Evolutionary conservation across 1,284 basidiomycete species (phyloP).

Genomic region (Trametes hirsuta): DNA sequence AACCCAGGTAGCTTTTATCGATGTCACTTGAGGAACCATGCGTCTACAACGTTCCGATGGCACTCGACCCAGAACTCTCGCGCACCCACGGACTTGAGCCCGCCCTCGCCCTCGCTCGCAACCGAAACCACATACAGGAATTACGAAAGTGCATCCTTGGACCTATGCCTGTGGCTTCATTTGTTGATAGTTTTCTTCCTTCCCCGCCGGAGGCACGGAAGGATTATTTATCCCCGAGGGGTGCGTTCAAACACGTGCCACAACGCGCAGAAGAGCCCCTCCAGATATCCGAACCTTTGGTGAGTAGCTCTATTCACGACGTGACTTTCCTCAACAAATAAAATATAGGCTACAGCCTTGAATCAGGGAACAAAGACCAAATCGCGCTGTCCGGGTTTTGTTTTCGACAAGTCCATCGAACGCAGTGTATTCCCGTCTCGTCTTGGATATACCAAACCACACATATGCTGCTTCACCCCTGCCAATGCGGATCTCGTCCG

Average conservation of each 20-base stretch:
- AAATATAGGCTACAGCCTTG: too few relatives aligned
- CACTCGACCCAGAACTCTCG: neutral
- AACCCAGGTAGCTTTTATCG: too few relatives aligned
- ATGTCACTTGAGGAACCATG: too few relatives aligned
- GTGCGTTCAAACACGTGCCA: constrained; percentile 1
- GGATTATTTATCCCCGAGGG: neutral
- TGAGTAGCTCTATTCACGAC: neutral
- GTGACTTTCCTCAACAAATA: too few relatives aligned
- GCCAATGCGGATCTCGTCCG: neutral
- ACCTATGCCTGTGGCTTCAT: neutral
- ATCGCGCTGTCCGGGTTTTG: constrained; percentile 12
- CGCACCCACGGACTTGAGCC: neutral
- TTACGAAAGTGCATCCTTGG: neutral
- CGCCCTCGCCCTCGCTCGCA: neutral
- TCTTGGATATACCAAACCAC: constrained; percentile 4
- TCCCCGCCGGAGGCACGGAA: too few relatives aligned
- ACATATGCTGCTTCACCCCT: constrained; percentile 8
- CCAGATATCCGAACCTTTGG: neutral
- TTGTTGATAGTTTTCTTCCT: too few relatives aligned
- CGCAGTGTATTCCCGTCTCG: neutral
- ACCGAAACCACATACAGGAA: neutral
- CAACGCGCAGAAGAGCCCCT: neutral
- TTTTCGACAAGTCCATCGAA: constrained; percentile 2
- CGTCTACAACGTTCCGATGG: constrained; percentile 8
- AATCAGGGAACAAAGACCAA: constrained; percentile 5